Conservation (phyloP, 2,329 filamentous ascomycete genomes). For the Diaporthe ampelina region DNA sequence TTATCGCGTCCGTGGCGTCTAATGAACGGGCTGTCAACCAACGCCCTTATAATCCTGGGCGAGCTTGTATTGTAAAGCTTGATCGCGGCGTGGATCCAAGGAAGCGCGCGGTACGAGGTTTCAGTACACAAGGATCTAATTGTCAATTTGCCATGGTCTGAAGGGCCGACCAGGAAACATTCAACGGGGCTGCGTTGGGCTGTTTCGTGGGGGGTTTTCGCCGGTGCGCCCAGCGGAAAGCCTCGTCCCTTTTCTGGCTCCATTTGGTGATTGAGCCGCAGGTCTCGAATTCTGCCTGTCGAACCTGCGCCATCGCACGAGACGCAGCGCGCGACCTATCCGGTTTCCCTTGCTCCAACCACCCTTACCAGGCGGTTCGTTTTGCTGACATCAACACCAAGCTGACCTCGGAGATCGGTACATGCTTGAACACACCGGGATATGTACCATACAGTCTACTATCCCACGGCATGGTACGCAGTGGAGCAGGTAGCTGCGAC, state of each 20-base stretch:
- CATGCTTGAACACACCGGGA: not conserved
- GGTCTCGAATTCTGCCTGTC: constrained; percentile 33
- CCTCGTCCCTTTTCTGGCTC: constrained; percentile 31
- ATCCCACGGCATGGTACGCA: constrained; percentile 15
- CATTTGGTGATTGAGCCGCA: constrained; percentile 35
- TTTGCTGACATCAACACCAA: constrained; percentile 17
- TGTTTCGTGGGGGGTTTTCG: not conserved
- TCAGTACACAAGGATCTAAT: not conserved
- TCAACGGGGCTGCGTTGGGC: constrained; percentile 19
- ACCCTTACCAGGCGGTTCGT: not conserved
- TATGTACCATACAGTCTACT: not conserved
- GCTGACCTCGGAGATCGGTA: not conserved
- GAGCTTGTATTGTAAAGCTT: constrained; percentile 32
- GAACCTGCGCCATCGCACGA: constrained; percentile 34
- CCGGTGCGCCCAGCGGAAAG: constrained; percentile 38
- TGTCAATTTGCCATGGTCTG: constrained; percentile 14
- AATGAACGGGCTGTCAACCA: not conserved
- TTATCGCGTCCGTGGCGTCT: constrained; percentile 24
- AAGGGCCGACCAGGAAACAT: not conserved
- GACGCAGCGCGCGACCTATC: constrained; percentile 31
- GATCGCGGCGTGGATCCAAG: constrained; percentile 3
- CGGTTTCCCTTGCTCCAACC: constrained; percentile 18
- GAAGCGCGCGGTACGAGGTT: not conserved
- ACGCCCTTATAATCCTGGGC: not conserved
- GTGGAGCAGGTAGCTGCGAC: constrained; percentile 29